Evolutionary conservation across 1,284 basidiomycete genomes (phyloP).

Genomic region (Sporisorium sorghi): DNA sequence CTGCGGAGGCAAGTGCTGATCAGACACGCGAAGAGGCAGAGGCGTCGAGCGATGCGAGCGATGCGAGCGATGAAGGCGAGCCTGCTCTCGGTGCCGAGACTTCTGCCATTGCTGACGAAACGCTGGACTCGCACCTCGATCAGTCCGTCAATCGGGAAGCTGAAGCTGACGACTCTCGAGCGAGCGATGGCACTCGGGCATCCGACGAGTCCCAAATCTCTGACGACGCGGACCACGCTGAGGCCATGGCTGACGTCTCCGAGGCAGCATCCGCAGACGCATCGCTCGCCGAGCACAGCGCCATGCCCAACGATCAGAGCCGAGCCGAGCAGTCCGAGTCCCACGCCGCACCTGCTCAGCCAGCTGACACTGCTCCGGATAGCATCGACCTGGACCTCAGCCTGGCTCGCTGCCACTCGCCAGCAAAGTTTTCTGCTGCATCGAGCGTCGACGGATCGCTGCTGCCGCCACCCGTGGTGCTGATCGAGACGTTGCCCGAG

Average conservation of each 20-base stretch:
- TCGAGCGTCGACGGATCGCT: slow-evolving; percentile 8
- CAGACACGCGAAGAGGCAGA: not conserved
- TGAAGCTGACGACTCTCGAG: not conserved
- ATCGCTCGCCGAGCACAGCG: not conserved
- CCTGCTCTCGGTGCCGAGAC: not conserved
- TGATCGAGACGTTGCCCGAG: slow-evolving; percentile 11
- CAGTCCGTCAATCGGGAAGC: not conserved
- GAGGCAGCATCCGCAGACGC: not conserved
- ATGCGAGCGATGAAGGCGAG: not conserved
- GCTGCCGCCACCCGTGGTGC: slow-evolving; percentile 11
- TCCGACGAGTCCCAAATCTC: not conserved
- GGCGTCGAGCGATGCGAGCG: not conserved
- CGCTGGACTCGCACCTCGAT: not conserved
- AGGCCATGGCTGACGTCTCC: not conserved
- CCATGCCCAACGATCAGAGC: too few relatives aligned
- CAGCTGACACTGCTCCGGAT: not conserved
- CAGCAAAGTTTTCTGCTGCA: too few relatives aligned
- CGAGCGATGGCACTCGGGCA: not conserved
- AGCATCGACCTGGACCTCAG: slow-evolving; percentile 15
- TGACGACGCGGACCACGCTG: not conserved
- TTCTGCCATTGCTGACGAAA: not conserved
- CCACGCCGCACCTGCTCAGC: not conserved
- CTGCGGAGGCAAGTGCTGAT: not conserved
- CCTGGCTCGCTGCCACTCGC: too few relatives aligned
- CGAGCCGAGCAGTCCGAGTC: not conserved